Conservation (phyloP, 2,329 filamentous ascomycete genomes). For the Rachicladosporium sp. region DNA sequence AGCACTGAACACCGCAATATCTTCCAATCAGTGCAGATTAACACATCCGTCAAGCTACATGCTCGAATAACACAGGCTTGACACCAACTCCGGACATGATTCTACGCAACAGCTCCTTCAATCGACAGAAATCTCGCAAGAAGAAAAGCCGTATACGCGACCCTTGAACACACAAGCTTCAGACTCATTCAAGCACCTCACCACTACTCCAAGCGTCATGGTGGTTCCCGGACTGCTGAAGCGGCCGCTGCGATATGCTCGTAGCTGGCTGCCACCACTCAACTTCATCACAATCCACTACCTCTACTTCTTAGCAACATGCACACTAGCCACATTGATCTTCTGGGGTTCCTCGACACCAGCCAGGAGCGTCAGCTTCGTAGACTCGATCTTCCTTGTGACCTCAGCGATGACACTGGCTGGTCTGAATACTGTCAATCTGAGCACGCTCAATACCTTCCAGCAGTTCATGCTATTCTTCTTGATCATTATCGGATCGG, state of each 20-base stretch:
- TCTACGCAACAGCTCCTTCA: too few species aligned
- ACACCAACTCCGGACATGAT: too few species aligned
- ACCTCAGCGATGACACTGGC: slow-evolving; percentile 56
- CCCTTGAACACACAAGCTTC: slow-evolving; percentile 4
- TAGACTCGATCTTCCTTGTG: slow-evolving; percentile 54
- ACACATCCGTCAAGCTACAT: too few species aligned
- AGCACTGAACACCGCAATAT: too few species aligned
- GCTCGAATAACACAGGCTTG: too few species aligned
- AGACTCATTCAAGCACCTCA: neutral
- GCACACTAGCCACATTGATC: slow-evolving; percentile 44
- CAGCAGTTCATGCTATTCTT: slow-evolving; percentile 56
- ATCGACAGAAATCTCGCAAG: slow-evolving; percentile 1
- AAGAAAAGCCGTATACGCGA: slow-evolving; percentile 7
- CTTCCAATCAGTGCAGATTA: too few species aligned
- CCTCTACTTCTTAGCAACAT: slow-evolving; percentile 49
- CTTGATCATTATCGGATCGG: slow-evolving; percentile 53
- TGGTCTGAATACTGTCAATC: slow-evolving; percentile 55
- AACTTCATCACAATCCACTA: slow-evolving; percentile 44
- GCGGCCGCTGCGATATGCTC: slow-evolving; percentile 3
- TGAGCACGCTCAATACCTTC: slow-evolving; percentile 52
- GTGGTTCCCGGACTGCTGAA: neutral
- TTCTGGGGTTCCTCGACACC: slow-evolving; percentile 49
- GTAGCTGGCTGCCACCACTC: slow-evolving; percentile 11
- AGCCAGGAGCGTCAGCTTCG: slow-evolving; percentile 41
- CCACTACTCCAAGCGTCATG: slow-evolving; percentile 1